Conservation (phyloP, 306 rosid genomes). For the Malus asiatica region DNA sequence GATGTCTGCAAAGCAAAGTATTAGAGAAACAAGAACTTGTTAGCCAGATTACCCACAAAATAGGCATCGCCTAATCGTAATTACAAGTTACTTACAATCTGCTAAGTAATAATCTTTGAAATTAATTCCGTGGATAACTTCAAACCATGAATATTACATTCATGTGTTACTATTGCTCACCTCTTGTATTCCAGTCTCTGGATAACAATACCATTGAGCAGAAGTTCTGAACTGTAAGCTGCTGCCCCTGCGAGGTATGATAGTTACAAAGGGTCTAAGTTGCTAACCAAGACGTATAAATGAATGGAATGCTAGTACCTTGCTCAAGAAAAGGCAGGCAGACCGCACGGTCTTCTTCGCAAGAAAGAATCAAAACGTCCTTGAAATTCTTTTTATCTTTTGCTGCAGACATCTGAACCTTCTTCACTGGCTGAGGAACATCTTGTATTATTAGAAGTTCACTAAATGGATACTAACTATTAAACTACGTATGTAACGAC, state of each 20-base stretch:
- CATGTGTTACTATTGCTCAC: slow-evolving; percentile 18
- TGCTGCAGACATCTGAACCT: slow-evolving; percentile 37
- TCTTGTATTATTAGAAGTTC: not conserved
- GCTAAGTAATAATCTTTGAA: too few relatives aligned
- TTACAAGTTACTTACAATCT: too few relatives aligned
- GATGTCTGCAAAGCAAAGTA: slow-evolving; percentile 30
- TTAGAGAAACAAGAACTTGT: not conserved
- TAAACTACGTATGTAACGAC: not conserved
- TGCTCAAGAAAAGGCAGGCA: slow-evolving; percentile 70
- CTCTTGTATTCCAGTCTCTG: slow-evolving; percentile 89
- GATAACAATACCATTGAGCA: slow-evolving; percentile 78
- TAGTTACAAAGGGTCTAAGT: slow-evolving; percentile 28
- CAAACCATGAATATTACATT: too few relatives aligned
- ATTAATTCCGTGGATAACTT: too few relatives aligned
- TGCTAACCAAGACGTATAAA: not conserved
- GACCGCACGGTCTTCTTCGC: slow-evolving; percentile 62
- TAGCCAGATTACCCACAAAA: not conserved
- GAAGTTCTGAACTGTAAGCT: slow-evolving; percentile 70
- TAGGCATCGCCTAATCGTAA: too few relatives aligned
- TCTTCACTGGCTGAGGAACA: slow-evolving; percentile 55
- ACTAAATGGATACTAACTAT: not conserved
- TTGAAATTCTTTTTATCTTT: slow-evolving; percentile 42
- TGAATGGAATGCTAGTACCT: slow-evolving; percentile 32
- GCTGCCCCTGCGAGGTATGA: slow-evolving; percentile 54
- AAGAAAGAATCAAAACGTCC: slow-evolving; percentile 65